Evolutionary conservation across 2,329 filamentous ascomycete genomes (phyloP), one percentile per base, ranked within the genome.

Genomic region (Nemania diffusa): DNA sequence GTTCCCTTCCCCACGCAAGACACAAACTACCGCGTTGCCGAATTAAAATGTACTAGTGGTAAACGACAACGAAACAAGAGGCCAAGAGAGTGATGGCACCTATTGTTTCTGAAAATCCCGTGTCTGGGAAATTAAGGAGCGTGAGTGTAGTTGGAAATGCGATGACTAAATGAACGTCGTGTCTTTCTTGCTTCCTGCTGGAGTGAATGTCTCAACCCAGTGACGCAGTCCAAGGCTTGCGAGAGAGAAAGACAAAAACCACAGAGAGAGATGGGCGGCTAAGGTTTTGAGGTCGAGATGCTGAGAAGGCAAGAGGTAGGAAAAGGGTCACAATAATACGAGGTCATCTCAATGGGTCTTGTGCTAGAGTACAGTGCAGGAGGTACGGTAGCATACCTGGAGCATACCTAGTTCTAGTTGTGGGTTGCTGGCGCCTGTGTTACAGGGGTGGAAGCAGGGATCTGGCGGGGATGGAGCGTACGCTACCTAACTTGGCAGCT

Each of bases 71-170:
- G 15, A 40, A 62, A 55, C 61, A 24, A 24, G n/a, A n/a, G 53
- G 51, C 55, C 55, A 48, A 73, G 55, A 48, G 52, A 64, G 64
- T 57, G 71, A 22, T 44, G 62, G 57, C 55, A 20, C 55, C 57
- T 34, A 46, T 61, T 65, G 42, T 65, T 32, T 24, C 42, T 52
- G 32, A 48, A 65, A 29, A 42, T 50, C 27, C 53, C 52, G 22
- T 24, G 15, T 42, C n/a, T 29, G 51, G 22, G 50, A 29, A 51
- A 52, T 65, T 51, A 75, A 75, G 65, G 73, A 74, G 67, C 64
- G 73, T 73, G 68, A 13, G 62, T 70, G 55, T 58, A 73, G 71
- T 73, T 73, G 72, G 70, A 70, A 68, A 61, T 62, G 51, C 34
- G 52, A 42, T 50, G 60, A 65, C 46, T 71, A 68, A 71, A 70